Conservation (phyloP, 2,329 filamentous ascomycete genomes). For the Colletotrichum sp. region DNA sequence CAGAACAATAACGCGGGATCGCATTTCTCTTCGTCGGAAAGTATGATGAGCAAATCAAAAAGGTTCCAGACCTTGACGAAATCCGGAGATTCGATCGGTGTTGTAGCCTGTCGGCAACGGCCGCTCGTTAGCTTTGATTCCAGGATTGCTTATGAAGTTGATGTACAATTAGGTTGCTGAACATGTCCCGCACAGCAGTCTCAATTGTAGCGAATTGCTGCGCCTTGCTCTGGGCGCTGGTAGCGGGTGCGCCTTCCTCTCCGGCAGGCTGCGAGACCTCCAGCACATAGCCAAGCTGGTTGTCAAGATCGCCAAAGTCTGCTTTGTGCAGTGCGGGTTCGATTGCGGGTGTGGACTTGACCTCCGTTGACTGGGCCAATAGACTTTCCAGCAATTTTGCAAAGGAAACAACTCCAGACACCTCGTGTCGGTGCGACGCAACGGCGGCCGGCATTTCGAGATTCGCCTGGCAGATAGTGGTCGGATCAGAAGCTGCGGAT, state of each 20-base stretch:
- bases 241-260: slow-evolving; percentile 14
- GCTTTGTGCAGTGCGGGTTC: slow-evolving; percentile 78
- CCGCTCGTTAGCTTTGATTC: slow-evolving; percentile 1
- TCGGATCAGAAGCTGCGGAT: neutral
- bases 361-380: slow-evolving; percentile 60
- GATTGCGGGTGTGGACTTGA: slow-evolving; percentile 65
- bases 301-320: slow-evolving; percentile 60
- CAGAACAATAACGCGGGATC: slow-evolving; percentile 86
- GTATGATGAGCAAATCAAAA: slow-evolving; percentile 86
- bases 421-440: slow-evolving; percentile 48
- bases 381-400: slow-evolving; percentile 60
- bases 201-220: slow-evolving; percentile 78
- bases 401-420: slow-evolving; percentile 60
- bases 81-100: slow-evolving; percentile 74
- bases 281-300: slow-evolving; percentile 43
- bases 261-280: slow-evolving; percentile 32
- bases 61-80: slow-evolving; percentile 93
- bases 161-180: slow-evolving; percentile 79
- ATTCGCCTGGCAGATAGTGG: neutral
- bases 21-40: slow-evolving; percentile 80
- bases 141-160: neutral
- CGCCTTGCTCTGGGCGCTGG: slow-evolving; percentile 43
- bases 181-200: slow-evolving; percentile 80
- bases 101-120: slow-evolving; percentile 62
- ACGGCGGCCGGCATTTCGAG: slow-evolving; percentile 54